phyloP scores from a whole-genome alignment of 2,329 filamentous ascomycete species.

The Neobulgaria alba region DNA sequence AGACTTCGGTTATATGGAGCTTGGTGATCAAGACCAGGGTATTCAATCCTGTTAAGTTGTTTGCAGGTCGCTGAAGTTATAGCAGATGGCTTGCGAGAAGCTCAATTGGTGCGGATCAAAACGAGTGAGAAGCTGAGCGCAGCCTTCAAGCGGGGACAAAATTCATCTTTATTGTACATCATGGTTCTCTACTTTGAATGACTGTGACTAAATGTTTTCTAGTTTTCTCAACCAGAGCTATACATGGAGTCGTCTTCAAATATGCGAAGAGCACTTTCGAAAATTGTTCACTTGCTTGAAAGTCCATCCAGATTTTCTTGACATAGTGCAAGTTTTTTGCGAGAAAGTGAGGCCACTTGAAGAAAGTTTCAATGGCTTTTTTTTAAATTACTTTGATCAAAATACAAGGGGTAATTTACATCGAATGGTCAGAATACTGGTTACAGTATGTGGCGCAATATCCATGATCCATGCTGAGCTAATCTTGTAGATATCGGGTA shows the following conservation, averaged over 20 bases:
- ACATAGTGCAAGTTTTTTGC: slow-evolving; percentile 1
- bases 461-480: neutral
- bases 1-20: slow-evolving; percentile 1
- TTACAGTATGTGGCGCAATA: neutral
- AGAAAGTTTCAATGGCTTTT: slow-evolving; percentile 2
- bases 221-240: slow-evolving; percentile 2
- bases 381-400: slow-evolving; percentile 1
- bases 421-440: neutral
- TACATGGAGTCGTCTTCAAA: slow-evolving; percentile 3
- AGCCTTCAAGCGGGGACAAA: neutral
- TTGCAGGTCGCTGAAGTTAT: neutral
- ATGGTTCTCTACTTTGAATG: neutral
- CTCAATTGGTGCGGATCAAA: neutral
- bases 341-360: slow-evolving; percentile 1
- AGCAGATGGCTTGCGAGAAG: slow-evolving; percentile 2
- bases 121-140: slow-evolving; percentile 1
- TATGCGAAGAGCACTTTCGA: slow-evolving; percentile 3
- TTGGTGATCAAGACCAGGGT: slow-evolving; percentile 1
- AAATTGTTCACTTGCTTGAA: slow-evolving; percentile 1
- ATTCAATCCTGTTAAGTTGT: neutral
- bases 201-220: slow-evolving; percentile 1
- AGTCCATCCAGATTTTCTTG: slow-evolving; percentile 1
- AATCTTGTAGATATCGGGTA: slow-evolving; percentile 1
- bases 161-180: slow-evolving; percentile 1
- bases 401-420: neutral